phyloP scores from a whole-genome alignment of 75 land plant species.

The Cupressus sempervirens region DNA sequence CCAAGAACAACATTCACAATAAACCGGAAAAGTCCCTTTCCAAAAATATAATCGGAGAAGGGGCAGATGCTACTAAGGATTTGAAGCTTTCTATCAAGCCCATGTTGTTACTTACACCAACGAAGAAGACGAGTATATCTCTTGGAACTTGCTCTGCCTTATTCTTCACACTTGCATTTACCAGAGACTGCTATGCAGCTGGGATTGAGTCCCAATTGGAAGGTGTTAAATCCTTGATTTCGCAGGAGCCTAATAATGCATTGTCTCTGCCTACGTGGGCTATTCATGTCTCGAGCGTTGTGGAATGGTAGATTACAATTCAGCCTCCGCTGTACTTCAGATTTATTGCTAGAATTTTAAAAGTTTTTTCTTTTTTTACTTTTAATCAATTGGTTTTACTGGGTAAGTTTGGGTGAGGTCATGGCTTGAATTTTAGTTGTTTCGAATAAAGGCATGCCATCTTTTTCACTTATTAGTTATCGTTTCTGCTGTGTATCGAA shows the following conservation, averaged over 20 bases:
- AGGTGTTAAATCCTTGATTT: not conserved
- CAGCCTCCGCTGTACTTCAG: not conserved
- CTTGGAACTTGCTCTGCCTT: not conserved
- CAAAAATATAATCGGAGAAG: not conserved
- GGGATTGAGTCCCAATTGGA: conserved; percentile 1
- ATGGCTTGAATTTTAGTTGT: not conserved
- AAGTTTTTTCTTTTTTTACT: too few relatives aligned
- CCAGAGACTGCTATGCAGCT: conserved; percentile 7
- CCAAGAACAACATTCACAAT: too few relatives aligned
- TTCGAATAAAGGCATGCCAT: too few relatives aligned
- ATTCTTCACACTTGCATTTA: conserved; percentile 6
- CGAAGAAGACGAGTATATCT: not conserved
- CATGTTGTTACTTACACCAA: not conserved
- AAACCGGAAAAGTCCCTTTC: not conserved
- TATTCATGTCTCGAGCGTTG: conserved; percentile 95
- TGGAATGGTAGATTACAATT: conserved; percentile 79
- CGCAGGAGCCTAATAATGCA: conserved; percentile 77
- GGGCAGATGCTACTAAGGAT: not conserved
- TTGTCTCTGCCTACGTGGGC: conserved; percentile 98
- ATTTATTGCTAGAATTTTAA: not conserved
- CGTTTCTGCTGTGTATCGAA: too few relatives aligned
- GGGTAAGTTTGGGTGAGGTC: not conserved
- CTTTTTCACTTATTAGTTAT: too few relatives aligned
- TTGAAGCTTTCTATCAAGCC: not conserved
- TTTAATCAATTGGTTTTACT: too few relatives aligned